Base-by-base conservation (phyloP, 208 protist genomes). In the Leishmania guyanensis region DNA sequence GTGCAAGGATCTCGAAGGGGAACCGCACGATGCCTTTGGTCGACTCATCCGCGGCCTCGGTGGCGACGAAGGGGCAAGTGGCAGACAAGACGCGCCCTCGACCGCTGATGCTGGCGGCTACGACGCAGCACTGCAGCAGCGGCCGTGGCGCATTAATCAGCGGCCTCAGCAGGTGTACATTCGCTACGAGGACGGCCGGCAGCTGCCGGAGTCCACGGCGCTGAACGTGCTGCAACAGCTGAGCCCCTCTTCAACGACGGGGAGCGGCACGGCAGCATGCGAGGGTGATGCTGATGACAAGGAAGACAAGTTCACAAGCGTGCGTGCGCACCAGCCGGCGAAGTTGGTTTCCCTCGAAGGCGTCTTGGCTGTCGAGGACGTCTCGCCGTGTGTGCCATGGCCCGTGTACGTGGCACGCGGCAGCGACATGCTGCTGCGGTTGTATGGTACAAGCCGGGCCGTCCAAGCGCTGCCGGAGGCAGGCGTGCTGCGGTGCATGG, bases 381-480 rank as follows among this genome's bases (percentile, higher is more conserved):
- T 95, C 0, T 81, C 84, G 14, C 80, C 82, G 0, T 80, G 82
- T 64, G 81, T 93, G 74, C 87, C 90, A n/a, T 85, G 72, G 72
- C 82, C 82, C 58, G 82, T 91, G 17, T 82, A 91, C 4, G 74
- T 93, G 8, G 90, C 88, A 9, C 84, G 88, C 71, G 80, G 89
- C 81, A 92, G 79, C 76, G 92, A 96, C 83, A 83, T 96, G 60
- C 80, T 93, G 16, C 78, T 96, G 12, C 92, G 92, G 48, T 74
- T 96, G 33, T 96, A 92, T 82, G 79, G 81, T 65, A 91, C 87
- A 75, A 85, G 87, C 54, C 84, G 83, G 62, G 89, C 90, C 36
- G 71, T 94, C 72, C 89, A 90, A 87, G 86, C 89, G 56, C 29
- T 93, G 75, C 92, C 92, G 1, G 92, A 96, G 78, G 84, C 88